Conservation (phyloP, 768 basidiomycete species). For the Phylloporus rhodoxanthus region DNA sequence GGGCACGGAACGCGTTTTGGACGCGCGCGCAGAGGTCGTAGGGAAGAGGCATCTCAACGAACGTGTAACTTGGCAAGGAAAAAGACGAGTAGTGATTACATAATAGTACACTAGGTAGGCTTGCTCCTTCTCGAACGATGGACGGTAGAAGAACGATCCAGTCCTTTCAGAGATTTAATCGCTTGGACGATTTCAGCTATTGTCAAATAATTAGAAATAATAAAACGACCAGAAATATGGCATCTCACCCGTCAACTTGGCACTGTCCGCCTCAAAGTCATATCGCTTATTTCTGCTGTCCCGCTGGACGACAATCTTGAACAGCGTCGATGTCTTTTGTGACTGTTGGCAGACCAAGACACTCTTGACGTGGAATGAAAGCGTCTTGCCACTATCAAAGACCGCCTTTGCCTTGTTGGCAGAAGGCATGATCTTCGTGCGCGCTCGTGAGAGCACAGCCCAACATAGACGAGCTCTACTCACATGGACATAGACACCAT, state of each 20-base stretch:
- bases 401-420: conserved; percentile 73
- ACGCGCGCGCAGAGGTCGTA: conserved; percentile 86
- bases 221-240: not conserved
- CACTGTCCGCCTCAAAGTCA: conserved; percentile 92
- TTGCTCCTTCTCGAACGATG: conserved; percentile 59
- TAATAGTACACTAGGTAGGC: conserved; percentile 33
- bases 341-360: conserved; percentile 81
- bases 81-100: no score
- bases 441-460: not conserved
- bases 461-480: conserved; percentile 16
- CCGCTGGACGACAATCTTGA: conserved; percentile 84
- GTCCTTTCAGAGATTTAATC: conserved; percentile 56
- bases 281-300: conserved; percentile 80
- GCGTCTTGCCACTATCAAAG: conserved; percentile 85
- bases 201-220: conserved; percentile 3
- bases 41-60: conserved; percentile 46
- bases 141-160: conserved; percentile 61
- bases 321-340: conserved; percentile 69
- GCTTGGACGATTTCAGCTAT: conserved; percentile 74
- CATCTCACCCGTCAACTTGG: conserved; percentile 66
- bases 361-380: conserved; percentile 87
- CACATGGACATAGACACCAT: conserved; percentile 91
- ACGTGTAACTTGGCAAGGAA: not conserved
- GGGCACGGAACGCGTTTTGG: conserved; percentile 87
- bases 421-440: conserved; percentile 77